Conservation (phyloP, 176 grass and related monocot species). For the Oryza meyeriana region DNA sequence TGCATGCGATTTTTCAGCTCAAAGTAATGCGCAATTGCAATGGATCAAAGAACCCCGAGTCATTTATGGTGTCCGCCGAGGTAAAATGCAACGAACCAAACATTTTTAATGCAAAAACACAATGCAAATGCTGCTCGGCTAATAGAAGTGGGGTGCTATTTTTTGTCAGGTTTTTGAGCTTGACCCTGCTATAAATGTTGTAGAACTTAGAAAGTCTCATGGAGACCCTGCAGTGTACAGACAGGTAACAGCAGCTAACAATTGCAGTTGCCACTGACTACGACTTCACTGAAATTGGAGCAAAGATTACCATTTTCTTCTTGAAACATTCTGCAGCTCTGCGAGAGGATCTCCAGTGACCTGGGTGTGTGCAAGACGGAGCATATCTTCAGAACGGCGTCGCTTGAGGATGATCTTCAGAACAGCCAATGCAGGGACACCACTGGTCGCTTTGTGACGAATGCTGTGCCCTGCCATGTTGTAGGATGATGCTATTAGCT, state of each 20-base stretch:
- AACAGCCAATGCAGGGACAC: not conserved
- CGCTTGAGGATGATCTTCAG: not conserved
- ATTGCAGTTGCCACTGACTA: not conserved
- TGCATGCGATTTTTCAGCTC: constrained; percentile 48
- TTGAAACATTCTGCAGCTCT: constrained; percentile 50
- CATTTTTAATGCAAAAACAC: not conserved
- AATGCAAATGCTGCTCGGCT: not conserved
- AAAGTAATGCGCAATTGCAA: constrained; percentile 42
- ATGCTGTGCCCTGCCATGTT: not conserved
- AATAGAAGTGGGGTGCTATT: not conserved
- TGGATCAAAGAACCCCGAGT: constrained; percentile 19
- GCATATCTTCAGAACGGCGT: constrained; percentile 24
- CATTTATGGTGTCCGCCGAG: constrained; percentile 53
- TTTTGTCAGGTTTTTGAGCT: constrained; percentile 75
- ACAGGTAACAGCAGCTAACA: constrained; percentile 49
- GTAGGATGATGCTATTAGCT: not conserved
- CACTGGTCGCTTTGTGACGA: constrained; percentile 43
- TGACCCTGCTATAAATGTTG: constrained; percentile 61
- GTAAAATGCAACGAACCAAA: constrained; percentile 19
- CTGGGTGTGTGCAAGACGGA: constrained; percentile 46
- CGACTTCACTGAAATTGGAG: not conserved
- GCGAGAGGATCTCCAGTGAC: constrained; percentile 51
- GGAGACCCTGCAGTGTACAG: constrained; percentile 69
- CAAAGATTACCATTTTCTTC: not conserved
- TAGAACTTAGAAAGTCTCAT: constrained; percentile 71